Percentiles rank a stretch among this genome's conserved stretches.
These are phyloP conservation scores for Xylaria sp. DNA, from an alignment of 2,329 filamentous ascomycete species.

Conservation along the genomic window DNA sequence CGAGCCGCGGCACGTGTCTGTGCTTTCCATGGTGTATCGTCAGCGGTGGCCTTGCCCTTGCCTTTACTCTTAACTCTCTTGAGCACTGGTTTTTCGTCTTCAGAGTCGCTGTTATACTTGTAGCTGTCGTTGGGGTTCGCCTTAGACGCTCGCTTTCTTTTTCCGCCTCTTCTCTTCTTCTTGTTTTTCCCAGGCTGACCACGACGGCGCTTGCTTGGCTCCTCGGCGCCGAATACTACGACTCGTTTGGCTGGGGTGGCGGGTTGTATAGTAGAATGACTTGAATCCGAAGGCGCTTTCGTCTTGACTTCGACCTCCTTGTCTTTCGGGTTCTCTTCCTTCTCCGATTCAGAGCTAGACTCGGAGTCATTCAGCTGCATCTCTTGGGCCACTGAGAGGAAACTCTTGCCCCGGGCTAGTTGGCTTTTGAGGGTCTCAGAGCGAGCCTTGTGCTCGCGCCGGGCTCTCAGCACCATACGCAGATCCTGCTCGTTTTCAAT, in stretches of 20 bases:
- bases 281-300: too few relatives aligned
- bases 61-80: constrained; percentile 11
- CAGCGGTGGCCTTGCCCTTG: neutral
- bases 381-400: neutral
- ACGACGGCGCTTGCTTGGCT: neutral
- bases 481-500: constrained; percentile 40
- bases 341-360: neutral
- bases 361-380: constrained; percentile 2
- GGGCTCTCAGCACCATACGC: constrained; percentile 32
- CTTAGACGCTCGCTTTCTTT: constrained; percentile 4
- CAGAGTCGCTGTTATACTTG: neutral
- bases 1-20: constrained; percentile 22
- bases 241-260: constrained; percentile 7
- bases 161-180: constrained; percentile 2
- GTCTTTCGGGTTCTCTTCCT: neutral
- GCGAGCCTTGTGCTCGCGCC: constrained; percentile 17
- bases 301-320: neutral
- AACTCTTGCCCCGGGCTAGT: neutral
- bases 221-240: neutral
- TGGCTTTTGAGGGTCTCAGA: constrained; percentile 8
- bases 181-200: constrained; percentile 6
- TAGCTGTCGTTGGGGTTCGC: constrained; percentile 16
- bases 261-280: neutral
- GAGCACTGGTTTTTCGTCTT: constrained; percentile 5
- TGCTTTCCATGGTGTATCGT: constrained; percentile 12